Conservation (phyloP, 768 basidiomycete genomes). For the Trichaptum fuscoviolaceum region DNA sequence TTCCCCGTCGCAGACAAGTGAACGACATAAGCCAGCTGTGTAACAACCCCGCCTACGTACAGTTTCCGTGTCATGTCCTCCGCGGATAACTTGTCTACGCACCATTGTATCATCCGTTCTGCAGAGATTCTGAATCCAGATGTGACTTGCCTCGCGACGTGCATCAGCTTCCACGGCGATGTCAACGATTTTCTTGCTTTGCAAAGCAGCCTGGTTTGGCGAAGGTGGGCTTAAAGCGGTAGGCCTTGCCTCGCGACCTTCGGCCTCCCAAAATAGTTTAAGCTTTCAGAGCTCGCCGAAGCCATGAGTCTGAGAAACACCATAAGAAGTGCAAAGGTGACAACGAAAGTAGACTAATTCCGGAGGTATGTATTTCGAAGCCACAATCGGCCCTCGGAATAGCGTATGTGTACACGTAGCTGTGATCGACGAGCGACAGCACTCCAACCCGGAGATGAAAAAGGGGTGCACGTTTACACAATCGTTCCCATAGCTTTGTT, state of each 20-base stretch:
- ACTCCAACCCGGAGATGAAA: background rate
- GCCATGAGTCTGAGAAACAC: background rate
- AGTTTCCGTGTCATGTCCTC: background rate
- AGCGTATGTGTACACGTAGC: background rate
- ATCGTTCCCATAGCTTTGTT: background rate
- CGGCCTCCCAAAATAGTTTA: background rate
- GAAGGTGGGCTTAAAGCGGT: background rate
- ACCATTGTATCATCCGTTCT: background rate
- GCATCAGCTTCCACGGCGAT: background rate
- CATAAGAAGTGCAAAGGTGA: background rate
- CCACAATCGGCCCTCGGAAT: background rate
- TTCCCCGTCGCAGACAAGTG: conserved; percentile 27
- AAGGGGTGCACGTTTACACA: background rate
- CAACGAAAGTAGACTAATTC: background rate
- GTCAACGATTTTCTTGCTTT: background rate
- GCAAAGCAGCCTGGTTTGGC: background rate
- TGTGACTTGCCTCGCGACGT: background rate
- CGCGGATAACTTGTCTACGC: background rate
- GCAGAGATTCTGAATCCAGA: background rate
- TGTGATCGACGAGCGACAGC: background rate
- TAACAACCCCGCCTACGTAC: too few species aligned
- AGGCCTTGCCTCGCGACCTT: background rate
- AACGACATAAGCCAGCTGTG: background rate
- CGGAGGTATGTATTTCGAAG: background rate
- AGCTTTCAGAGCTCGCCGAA: conserved; percentile 1